These are phyloP conservation scores for Dittrichia graveolens DNA, from an alignment of 129 eudicot species.

Conservation along the genomic window DNA sequence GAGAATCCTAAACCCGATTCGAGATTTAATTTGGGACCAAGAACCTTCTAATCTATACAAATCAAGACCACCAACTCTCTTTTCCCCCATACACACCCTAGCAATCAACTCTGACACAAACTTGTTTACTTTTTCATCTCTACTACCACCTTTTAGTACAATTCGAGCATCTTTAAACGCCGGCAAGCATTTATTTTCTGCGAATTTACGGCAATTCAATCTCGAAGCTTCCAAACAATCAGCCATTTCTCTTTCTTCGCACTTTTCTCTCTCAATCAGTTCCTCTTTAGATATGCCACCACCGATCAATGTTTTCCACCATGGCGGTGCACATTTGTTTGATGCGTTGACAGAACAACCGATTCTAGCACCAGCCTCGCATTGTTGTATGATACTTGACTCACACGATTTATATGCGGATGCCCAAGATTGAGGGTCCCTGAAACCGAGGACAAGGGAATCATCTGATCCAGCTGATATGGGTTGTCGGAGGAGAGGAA, in stretches of 20 bases:
- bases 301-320: constrained; percentile 59
- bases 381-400: constrained; percentile 39
- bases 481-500: constrained; percentile 69
- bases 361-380: constrained; percentile 40
- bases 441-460: constrained; percentile 55
- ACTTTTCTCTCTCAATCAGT: constrained; percentile 43
- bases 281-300: no score
- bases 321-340: constrained; percentile 59
- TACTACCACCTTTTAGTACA: constrained; percentile 17
- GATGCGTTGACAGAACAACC: constrained; percentile 84
- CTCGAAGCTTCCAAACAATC: constrained; percentile 53
- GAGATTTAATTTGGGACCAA: constrained; percentile 20
- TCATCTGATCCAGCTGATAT: constrained; percentile 43
- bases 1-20: constrained; percentile 34
- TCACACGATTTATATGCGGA: constrained; percentile 49
- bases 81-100: constrained; percentile 41
- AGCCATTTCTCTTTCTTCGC: constrained; percentile 75
- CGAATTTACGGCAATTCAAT: constrained; percentile 49
- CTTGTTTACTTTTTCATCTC: constrained; percentile 28
- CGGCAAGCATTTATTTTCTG: constrained; percentile 54
- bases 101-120: constrained; percentile 45
- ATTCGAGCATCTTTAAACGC: constrained; percentile 60
- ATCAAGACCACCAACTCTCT: constrained; percentile 37
- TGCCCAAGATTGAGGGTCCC: constrained; percentile 51
- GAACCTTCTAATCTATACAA: constrained; percentile 34